Evolutionary conservation across 2,329 filamentous ascomycete species (phyloP), one percentile per base, ranked within the genome.

Genomic region (Fusarium liriodendri): DNA sequence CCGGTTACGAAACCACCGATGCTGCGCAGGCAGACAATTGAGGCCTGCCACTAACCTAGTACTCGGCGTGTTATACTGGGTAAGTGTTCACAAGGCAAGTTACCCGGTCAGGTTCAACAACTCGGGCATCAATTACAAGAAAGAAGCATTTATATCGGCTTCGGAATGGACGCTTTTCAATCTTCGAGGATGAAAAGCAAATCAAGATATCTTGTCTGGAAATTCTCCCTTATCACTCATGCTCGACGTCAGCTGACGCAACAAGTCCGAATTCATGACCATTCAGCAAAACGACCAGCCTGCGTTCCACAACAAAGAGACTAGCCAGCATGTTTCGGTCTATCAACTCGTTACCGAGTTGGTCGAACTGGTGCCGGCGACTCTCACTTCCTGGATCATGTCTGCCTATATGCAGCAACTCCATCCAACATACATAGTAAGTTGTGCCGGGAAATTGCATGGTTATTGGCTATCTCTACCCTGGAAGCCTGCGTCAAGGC

Each of bases 351-450:
- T 72, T 29, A 25, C 59, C 25, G 76, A 76, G 47, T 42, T 76
- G 62, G 62, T 69, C 54, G 76, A 78, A 57, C 59, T 78, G 54
- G 57, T 77, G 10, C 70, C 75, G 58, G 75, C 76, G 54, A 67
- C 67, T 33, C 67, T 62, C 37, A 78, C 75, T 54, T 72, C 68
- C 50, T 76, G 73, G 75, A 55, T 74, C 54, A 71, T 78, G 62
- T 75, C 75, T 18, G 64, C 38, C 9, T 75, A 75, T 47, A 74
- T 77, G 70, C 50, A 59, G 57, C 76, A 74, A 40, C 35, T 70
- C 71, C 60, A 45, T 33, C 55, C 61, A 58, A 59, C 63, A 22
- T 62, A 69, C 59, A 64, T 60, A 60, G 74, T 78, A 66, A 71
- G 76, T 78, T 47, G 25, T 35, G 35, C 33, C 64, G 54, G 50